Evolutionary conservation across 352 stramenopile species (phyloP), one percentile per base, ranked within the genome.

Genomic region (Pythium myriotylum): DNA sequence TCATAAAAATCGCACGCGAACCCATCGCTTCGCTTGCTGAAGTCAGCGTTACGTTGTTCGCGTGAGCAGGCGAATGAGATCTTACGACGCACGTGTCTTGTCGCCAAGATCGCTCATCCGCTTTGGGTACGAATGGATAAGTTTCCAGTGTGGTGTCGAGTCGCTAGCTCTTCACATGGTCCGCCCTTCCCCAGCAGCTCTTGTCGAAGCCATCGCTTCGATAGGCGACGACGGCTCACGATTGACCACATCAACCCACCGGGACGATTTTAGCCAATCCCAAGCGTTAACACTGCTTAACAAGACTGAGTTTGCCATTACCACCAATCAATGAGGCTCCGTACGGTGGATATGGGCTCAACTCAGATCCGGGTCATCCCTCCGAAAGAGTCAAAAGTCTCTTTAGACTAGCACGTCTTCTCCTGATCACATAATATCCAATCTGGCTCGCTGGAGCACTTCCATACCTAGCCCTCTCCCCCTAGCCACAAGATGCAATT

Each of bases 401-500:
- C 20, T 22, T n/a, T 50, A 32, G 1, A 35, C 8, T 4, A 23
- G 20, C 7, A 32, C 14, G 26, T 60, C 41, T 27, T 22, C 53
- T 14, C 35, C 0, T 41, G 23, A 2, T 1, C 0, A 20, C 0
- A 1, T 8, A 4, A 32, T 29, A 12, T 42, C 1, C 27, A 20
- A 9, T 60, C 53, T 60, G 53, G 50, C 40, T 46, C 27, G 3
- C 2, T 43, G 27, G 9, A 5, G 7, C 14, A 2, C 7, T 10
- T 22, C 24, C 1, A 41, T 5, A 39, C 53, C 41, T 53, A 60
- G 4, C 53, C 41, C 53, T 51, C 48, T 8, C 27, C 5, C 26
- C 13, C 1, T 10, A 24, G 41, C 53, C 41, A 52, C 53, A 59
- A 59, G 24, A 29, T 49, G 39, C 52, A 50, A 50, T 41, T 51